phyloP scores from a whole-genome alignment of 2,329 filamentous ascomycete species.

The Colletotrichum eremochloae region DNA sequence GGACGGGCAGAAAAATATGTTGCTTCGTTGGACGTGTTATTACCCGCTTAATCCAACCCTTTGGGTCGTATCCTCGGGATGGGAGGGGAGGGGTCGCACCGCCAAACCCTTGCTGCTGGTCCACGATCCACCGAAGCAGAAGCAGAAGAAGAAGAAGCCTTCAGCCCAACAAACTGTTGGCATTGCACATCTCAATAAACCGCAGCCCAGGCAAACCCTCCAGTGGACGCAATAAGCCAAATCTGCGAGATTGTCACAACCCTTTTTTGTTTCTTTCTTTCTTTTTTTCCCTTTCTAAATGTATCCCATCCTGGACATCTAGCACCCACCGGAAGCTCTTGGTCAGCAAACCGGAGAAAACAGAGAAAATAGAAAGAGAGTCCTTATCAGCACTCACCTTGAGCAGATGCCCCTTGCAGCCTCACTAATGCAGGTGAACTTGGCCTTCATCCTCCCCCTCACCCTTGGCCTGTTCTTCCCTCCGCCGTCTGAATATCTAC shows the following conservation, averaged over 20 bases:
- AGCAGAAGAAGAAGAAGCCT: background rate
- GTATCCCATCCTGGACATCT: no score
- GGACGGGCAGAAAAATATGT: background rate
- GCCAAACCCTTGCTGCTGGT: constrained; percentile 15
- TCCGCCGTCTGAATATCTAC: no score
- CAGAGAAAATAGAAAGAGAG: background rate
- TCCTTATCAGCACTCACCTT: constrained; percentile 24
- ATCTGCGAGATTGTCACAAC: background rate
- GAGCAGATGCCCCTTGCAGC: constrained; percentile 32
- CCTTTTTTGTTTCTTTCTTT: no score
- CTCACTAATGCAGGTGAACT: constrained; percentile 36
- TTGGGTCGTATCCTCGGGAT: constrained; percentile 35
- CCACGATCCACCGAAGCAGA: background rate
- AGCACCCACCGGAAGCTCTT: background rate
- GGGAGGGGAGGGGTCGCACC: constrained; percentile 7
- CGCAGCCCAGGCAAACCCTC: background rate
- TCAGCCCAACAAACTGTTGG: constrained; percentile 5
- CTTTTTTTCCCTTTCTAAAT: constrained; percentile 2
- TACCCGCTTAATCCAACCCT: constrained; percentile 8
- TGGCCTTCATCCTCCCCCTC: constrained; percentile 28
- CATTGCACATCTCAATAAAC: constrained; percentile 5
- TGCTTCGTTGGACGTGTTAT: background rate
- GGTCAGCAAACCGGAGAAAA: constrained; percentile 1
- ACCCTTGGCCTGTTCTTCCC: background rate
- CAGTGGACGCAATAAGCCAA: no score